Evolutionary conservation across 2,329 filamentous ascomycete species (phyloP).

Genomic region (Colletotrichum sp.): DNA sequence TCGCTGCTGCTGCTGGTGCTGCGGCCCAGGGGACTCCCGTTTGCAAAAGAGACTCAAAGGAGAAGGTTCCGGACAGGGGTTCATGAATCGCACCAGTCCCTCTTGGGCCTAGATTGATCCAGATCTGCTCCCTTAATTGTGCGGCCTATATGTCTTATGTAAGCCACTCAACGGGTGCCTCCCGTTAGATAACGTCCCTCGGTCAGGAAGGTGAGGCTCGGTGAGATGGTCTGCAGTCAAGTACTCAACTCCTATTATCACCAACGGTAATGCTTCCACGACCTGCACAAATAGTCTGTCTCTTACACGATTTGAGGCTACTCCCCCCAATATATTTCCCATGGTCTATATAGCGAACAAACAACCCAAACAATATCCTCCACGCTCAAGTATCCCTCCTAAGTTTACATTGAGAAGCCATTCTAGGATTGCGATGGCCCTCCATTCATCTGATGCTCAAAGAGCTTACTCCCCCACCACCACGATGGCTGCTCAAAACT

Average conservation of each 20-base stretch:
- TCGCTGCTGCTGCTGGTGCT: neutral
- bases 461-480: neutral
- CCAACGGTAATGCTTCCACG: neutral
- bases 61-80: conserved; percentile 15
- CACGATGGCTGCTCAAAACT: neutral
- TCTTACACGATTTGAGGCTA: neutral
- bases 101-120: conserved; percentile 8
- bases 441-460: neutral
- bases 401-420: neutral
- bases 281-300: neutral
- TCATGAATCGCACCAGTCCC: conserved; percentile 9
- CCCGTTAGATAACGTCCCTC: neutral
- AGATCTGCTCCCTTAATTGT: conserved; percentile 19
- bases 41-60: conserved; percentile 9
- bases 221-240: neutral
- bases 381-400: neutral
- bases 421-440: neutral
- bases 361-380: neutral
- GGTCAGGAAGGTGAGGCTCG: neutral
- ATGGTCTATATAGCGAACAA: neutral
- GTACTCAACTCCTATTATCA: neutral
- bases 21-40: neutral
- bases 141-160: conserved; percentile 5
- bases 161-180: neutral
- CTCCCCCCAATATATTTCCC: accelerated